A percentile compares a stretch with the other conserved stretches of the same genome.
phyloP scores from a whole-genome alignment of 2,329 filamentous ascomycete species.

The Colletotrichum sp. region DNA sequence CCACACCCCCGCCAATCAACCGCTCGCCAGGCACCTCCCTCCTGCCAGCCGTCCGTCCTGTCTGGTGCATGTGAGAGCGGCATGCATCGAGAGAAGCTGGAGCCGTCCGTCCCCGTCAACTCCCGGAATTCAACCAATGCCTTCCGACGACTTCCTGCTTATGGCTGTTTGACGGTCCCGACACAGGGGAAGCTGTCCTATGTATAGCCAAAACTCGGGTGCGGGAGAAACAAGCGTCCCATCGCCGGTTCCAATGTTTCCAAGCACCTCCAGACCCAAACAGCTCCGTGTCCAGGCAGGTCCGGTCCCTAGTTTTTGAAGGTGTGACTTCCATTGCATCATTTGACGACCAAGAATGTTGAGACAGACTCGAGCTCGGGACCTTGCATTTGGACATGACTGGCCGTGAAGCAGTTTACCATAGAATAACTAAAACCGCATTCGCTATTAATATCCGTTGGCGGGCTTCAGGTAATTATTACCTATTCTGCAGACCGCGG shows the following conservation, averaged over 20 bases:
- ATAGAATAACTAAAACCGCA: background rate
- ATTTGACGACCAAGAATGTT: background rate
- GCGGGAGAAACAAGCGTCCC: conserved; percentile 6
- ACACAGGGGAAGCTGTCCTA: conserved; percentile 23
- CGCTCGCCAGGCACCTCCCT: background rate
- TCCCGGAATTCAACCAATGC: background rate
- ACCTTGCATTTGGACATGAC: background rate
- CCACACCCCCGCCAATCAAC: background rate
- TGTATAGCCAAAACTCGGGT: conserved; percentile 21
- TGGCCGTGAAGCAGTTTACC: background rate
- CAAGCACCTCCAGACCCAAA: background rate
- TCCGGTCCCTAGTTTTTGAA: background rate
- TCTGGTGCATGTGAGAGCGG: conserved; percentile 11
- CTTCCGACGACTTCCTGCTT: conserved; percentile 9
- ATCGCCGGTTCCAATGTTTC: background rate
- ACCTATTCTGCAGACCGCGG: background rate
- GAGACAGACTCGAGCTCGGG: background rate
- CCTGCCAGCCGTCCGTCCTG: background rate
- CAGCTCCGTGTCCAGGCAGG: background rate
- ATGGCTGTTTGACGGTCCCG: background rate
- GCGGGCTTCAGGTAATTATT: background rate
- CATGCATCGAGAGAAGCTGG: background rate
- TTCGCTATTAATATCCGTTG: background rate
- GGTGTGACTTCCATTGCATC: background rate
- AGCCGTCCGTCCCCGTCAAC: conserved; percentile 9